phyloP scores from a whole-genome alignment of 345 rosid species.

The Arabidopsis arenosa region DNA sequence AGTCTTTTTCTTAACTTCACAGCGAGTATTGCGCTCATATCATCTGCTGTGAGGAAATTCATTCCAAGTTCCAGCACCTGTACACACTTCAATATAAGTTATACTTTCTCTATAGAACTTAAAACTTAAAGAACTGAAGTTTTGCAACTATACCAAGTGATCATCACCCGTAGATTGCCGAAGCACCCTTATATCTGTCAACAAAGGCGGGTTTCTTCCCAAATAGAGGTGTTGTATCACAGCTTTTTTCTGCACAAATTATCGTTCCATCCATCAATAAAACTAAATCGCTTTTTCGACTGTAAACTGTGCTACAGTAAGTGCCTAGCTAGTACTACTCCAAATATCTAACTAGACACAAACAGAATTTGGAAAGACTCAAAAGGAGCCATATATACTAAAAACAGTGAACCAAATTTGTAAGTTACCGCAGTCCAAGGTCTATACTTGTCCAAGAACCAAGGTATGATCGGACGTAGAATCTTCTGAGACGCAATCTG shows the following conservation, averaged over 20 bases:
- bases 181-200: slow-evolving; percentile 83
- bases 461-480: slow-evolving; percentile 90
- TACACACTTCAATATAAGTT: slow-evolving; percentile 39
- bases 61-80: slow-evolving; percentile 92
- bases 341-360: not conserved
- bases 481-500: slow-evolving; percentile 87
- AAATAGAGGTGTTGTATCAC: slow-evolving; percentile 74
- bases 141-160: slow-evolving; percentile 66
- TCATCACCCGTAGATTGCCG: slow-evolving; percentile 71
- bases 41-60: slow-evolving; percentile 90
- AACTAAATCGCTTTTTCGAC: not conserved
- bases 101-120: not conserved
- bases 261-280: slow-evolving; percentile 10
- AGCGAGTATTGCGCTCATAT: slow-evolving; percentile 94
- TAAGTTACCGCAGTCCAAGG: slow-evolving; percentile 92
- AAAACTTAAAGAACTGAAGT: not conserved
- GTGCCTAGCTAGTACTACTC: slow-evolving; percentile 7
- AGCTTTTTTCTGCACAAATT: slow-evolving; percentile 69
- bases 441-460: slow-evolving; percentile 95
- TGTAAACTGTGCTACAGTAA: slow-evolving; percentile 12
- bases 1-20: slow-evolving; percentile 81
- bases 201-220: slow-evolving; percentile 89
- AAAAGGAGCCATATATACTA: not conserved
- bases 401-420: slow-evolving; percentile 1
- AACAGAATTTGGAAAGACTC: not conserved